Percentiles rank a stretch among this genome's conserved stretches.
Conservation (phyloP, 2,329 filamentous ascomycete genomes). For the Botrytis paeoniae region DNA sequence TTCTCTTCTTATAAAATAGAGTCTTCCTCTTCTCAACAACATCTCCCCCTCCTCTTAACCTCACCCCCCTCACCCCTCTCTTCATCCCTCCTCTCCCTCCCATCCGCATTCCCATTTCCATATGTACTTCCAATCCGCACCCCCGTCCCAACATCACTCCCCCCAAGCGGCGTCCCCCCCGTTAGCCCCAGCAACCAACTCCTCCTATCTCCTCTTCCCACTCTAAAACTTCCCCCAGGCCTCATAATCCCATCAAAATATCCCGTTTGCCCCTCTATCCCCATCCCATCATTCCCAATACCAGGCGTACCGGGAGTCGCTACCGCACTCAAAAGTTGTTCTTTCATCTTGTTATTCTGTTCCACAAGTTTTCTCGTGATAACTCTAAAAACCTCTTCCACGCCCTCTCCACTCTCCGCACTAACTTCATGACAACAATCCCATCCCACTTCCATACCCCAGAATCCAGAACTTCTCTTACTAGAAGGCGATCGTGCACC, state of each 20-base stretch:
- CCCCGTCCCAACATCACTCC: neutral
- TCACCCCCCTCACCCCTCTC: neutral
- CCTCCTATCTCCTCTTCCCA: conserved; percentile 56
- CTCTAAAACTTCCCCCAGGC: conserved; percentile 56
- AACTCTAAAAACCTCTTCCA: conserved; percentile 93
- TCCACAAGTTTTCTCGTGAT: conserved; percentile 82
- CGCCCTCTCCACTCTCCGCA: conserved; percentile 89
- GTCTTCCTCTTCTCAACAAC: neutral
- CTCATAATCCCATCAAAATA: conserved; percentile 47
- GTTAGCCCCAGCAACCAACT: conserved; percentile 53
- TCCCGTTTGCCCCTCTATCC: conserved; percentile 28
- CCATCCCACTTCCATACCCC: conserved; percentile 92
- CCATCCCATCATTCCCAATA: conserved; percentile 35
- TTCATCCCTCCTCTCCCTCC: neutral
- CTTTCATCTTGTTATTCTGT: conserved; percentile 57
- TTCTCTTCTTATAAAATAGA: neutral
- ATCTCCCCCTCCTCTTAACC: neutral
- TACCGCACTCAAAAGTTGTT: conserved; percentile 46
- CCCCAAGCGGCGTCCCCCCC: neutral
- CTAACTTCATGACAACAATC: conserved; percentile 97
- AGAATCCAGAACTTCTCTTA: conserved; percentile 72
- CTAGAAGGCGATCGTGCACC: conserved; percentile 60
- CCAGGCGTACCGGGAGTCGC: conserved; percentile 43
- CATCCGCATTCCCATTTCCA: neutral
- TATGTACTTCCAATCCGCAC: neutral